Percentiles rank a stretch among this genome's conserved stretches.
phyloP scores from a whole-genome alignment of 1,284 basidiomycete species.

The Pseudozyma thailandica region DNA sequence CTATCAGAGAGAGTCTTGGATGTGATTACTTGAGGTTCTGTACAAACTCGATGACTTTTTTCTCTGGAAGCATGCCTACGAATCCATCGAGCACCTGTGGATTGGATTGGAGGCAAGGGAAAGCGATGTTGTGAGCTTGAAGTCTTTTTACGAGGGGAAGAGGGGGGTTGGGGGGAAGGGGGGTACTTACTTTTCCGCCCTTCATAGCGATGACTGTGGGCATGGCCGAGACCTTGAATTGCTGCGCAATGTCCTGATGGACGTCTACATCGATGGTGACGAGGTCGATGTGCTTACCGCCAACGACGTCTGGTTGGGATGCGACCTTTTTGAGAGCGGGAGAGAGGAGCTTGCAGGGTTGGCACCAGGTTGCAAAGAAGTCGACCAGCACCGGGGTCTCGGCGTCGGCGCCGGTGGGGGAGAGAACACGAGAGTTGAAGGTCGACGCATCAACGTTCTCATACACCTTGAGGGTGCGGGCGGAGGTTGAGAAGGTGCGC shows the following conservation, averaged over 20 bases:
- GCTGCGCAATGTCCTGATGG: constrained; percentile 42
- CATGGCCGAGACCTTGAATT: constrained; percentile 56
- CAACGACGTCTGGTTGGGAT: constrained; percentile 25
- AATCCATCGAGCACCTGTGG: constrained; percentile 39
- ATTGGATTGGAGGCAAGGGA: background rate
- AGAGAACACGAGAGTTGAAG: constrained; percentile 27
- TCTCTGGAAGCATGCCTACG: constrained; percentile 56
- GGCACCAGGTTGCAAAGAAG: constrained; percentile 59
- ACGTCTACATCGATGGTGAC: constrained; percentile 56
- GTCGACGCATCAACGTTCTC: constrained; percentile 19
- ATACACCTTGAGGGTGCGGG: constrained; percentile 13
- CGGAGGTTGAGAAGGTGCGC: constrained; percentile 5
- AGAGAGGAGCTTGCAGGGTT: constrained; percentile 60
- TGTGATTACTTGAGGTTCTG: constrained; percentile 31
- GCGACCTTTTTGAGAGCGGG: constrained; percentile 49
- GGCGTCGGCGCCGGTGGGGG: constrained; percentile 17
- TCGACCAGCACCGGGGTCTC: constrained; percentile 50
- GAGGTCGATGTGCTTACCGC: constrained; percentile 43
- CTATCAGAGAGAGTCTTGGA: background rate
- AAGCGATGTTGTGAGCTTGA: too few relatives aligned
- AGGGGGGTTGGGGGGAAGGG: too few relatives aligned
- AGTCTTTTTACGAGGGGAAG: too few relatives aligned
- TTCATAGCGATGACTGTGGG: constrained; percentile 56
- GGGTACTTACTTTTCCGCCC: constrained; percentile 42
- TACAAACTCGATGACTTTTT: constrained; percentile 53